A percentile compares a stretch with the other conserved stretches of the same genome.
Evolutionary conservation across 163 green algal genomes (phyloP).

Genomic region (Coccomyxa subellipsoidea): DNA sequence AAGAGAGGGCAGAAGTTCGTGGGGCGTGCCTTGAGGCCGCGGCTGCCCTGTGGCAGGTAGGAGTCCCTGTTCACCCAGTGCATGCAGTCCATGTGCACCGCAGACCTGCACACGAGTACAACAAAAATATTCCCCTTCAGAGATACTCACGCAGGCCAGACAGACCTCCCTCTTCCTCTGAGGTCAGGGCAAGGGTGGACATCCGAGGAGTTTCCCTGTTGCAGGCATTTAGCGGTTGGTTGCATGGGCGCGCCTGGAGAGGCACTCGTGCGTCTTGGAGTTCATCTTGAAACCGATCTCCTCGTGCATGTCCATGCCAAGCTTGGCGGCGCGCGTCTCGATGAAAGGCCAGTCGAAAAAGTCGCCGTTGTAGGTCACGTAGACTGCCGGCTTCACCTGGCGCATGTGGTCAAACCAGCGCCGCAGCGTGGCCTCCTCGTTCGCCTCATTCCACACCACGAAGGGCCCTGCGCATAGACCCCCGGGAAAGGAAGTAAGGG

Average conservation of each 20-base stretch:
- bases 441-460: slow-evolving; percentile 84
- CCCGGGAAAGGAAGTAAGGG: too few species aligned
- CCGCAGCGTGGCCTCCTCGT: slow-evolving; percentile 76
- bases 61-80: slow-evolving; percentile 98
- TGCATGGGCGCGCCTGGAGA: slow-evolving; percentile 30
- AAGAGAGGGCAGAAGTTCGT: too few species aligned
- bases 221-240: too few species aligned
- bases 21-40: slow-evolving; percentile 90
- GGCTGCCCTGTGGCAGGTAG: slow-evolving; percentile 92
- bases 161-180: too few species aligned
- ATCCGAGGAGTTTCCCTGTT: too few species aligned
- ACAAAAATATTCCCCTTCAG: too few species aligned
- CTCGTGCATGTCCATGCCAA: slow-evolving; percentile 78
- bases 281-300: slow-evolving; percentile 81
- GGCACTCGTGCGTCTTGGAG: slow-evolving; percentile 49
- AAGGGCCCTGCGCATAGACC: slow-evolving; percentile 70
- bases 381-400: slow-evolving; percentile 84
- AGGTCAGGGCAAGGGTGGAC: too few species aligned
- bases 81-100: slow-evolving; percentile 96
- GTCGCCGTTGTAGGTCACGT: slow-evolving; percentile 99
- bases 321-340: slow-evolving; percentile 64
- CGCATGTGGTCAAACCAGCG: slow-evolving; percentile 96
- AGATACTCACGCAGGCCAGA: too few species aligned
- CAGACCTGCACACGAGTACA: slow-evolving; percentile 18
- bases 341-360: slow-evolving; percentile 99